Evolutionary conservation across 202 grass and related monocot genomes (phyloP).

Genomic region (Sporobolus alterniflorus): DNA sequence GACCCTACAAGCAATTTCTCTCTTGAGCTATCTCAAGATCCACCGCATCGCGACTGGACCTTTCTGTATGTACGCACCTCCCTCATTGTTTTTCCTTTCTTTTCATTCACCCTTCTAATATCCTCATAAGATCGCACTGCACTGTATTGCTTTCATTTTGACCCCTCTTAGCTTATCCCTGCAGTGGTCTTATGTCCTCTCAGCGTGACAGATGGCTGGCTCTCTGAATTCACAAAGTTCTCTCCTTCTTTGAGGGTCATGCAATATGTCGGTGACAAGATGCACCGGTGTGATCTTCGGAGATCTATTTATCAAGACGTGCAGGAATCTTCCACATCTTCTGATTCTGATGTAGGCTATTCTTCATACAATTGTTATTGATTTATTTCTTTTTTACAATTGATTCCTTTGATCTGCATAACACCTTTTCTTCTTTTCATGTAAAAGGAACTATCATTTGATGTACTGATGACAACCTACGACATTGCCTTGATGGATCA

Average conservation of each 20-base stretch:
- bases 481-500: constrained; percentile 89
- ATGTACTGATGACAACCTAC: constrained; percentile 90
- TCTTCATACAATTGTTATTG: not conserved
- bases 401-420: not conserved
- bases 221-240: constrained; percentile 83
- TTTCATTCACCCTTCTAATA: not conserved
- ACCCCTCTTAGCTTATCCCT: constrained; percentile 8
- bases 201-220: constrained; percentile 80
- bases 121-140: not conserved
- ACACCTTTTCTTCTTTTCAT: not conserved
- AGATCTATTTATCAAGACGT: constrained; percentile 57
- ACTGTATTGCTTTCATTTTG: constrained; percentile 19
- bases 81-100: not conserved
- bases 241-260: constrained; percentile 69
- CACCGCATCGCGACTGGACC: constrained; percentile 59
- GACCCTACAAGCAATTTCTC: constrained; percentile 92
- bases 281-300: constrained; percentile 57
- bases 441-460: constrained; percentile 74
- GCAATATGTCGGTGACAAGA: constrained; percentile 76
- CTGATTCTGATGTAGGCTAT: constrained; percentile 48
- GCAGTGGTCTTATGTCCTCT: constrained; percentile 95
- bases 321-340: constrained; percentile 34
- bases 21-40: constrained; percentile 82
- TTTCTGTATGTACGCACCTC: constrained; percentile 60
- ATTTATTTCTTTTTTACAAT: not conserved